phyloP scores from a whole-genome alignment of 805 yeast genomes.

The Tetrapisispora taiwanensis region DNA sequence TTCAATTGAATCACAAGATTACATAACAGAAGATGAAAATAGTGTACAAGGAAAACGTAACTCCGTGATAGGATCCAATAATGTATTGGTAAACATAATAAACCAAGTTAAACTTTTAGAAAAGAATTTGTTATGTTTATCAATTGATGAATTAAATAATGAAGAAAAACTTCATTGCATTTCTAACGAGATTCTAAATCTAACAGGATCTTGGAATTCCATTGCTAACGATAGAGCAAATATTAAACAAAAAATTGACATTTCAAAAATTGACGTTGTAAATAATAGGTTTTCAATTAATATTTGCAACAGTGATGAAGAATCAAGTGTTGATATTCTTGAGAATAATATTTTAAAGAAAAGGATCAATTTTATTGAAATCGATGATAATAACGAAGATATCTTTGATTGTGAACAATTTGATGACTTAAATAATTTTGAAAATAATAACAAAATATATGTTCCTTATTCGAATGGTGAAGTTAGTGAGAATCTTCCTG shows the following conservation, averaged over 20 bases:
- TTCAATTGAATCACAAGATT: not conserved
- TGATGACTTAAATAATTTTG: not conserved
- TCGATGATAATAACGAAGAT: not conserved
- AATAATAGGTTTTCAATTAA: conserved; percentile 4
- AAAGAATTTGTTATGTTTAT: not conserved
- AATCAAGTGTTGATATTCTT: not conserved
- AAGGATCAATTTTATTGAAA: not conserved
- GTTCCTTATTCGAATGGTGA: not conserved
- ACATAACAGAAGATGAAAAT: not conserved
- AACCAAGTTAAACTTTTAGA: not conserved
- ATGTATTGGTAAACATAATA: not conserved
- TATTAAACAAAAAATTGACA: not conserved
- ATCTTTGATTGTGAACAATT: not conserved
- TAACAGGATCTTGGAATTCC: not conserved
- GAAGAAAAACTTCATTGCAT: not conserved
- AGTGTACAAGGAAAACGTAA: too few species aligned
- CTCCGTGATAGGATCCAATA: not conserved
- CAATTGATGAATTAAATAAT: not conserved
- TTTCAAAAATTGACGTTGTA: not conserved
- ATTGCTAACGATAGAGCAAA: not conserved
- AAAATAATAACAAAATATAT: too few species aligned
- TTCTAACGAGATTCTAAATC: not conserved
- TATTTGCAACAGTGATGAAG: conserved; percentile 2
- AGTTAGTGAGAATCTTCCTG: not conserved
- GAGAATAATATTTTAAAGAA: not conserved